Evolutionary conservation across 176 grass and related monocot species (phyloP).

Genomic region (Elaeis guineensis): DNA sequence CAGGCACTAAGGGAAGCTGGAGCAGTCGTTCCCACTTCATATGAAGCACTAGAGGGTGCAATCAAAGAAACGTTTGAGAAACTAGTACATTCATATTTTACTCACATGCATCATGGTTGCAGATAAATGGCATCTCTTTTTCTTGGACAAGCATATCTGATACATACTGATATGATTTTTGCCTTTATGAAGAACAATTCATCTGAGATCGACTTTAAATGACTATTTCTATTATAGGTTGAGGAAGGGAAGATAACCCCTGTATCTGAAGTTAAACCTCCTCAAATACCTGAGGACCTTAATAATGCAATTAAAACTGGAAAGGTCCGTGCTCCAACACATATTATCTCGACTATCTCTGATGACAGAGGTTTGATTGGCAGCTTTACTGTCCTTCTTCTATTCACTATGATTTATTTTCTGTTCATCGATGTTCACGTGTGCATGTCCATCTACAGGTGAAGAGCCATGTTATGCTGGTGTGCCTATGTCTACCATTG

Average conservation of each 20-base stretch:
- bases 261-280: conserved; percentile 79
- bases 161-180: background rate
- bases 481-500: conserved; percentile 96
- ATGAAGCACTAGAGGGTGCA: conserved; percentile 78
- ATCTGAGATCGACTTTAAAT: too few relatives aligned
- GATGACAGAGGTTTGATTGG: conserved; percentile 93
- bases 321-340: conserved; percentile 95
- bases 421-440: conserved; percentile 1
- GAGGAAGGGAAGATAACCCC: conserved; percentile 85
- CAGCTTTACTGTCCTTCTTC: conserved; percentile 11
- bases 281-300: conserved; percentile 88
- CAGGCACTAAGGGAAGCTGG: conserved; percentile 82
- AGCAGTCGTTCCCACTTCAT: conserved; percentile 92
- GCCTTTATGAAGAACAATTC: too few relatives aligned
- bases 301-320: conserved; percentile 95
- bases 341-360: conserved; percentile 99
- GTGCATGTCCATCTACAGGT: conserved; percentile 42
- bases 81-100: conserved; percentile 44
- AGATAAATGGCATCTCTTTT: background rate
- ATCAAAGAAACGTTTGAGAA: conserved; percentile 91
- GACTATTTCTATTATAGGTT: conserved; percentile 30
- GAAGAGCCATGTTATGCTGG: conserved; percentile 99
- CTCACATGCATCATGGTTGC: too few relatives aligned
- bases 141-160: background rate
- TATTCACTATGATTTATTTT: too few relatives aligned